Evolutionary conservation across 2,329 filamentous ascomycete genomes (phyloP), one percentile per base, ranked within the genome.

Genomic region (Magnaporthiopsis rhizophila): DNA sequence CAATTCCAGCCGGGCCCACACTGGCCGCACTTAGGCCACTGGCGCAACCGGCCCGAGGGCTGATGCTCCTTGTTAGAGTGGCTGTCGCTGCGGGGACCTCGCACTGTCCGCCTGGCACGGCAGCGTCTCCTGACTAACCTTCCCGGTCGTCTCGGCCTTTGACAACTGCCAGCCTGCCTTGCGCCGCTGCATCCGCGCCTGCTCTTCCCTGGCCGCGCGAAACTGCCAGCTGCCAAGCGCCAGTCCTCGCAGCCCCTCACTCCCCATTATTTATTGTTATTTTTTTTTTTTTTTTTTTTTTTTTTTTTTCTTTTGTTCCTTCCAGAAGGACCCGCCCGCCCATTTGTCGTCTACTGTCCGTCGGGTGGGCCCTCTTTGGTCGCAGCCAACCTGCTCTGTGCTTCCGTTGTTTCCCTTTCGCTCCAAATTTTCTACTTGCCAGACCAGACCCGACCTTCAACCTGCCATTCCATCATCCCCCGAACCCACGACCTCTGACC

Each of bases 341-440:
- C 30, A 30, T 38, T 61, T 15, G 26, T 61, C n/a, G 34, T 38
- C 59, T 24, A 45, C 59, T 15, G 59, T 34, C 59, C 59, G 28
- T 15, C 26, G 3, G 34, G 59, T 61, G 34, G 32, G 32, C 38
- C 59, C n/a, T 45, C 59, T 21, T 32, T 60, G 32, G 38, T 38
- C 59, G 34, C 34, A 45, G 59, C 59, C 38, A 61, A 61, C n/a
- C 59, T 26, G 34, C 59, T 34, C 38, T 38, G 21, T 53, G 45
- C 45, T 53, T 53, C 15, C 45, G 34, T 61, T 7, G 30, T 30
- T 30, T 38, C 59, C 59, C 38, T 34, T 34, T 61, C 32, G 38
- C 38, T 61, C 59, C 59, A 61, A 61, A 61, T 45, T 61, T 61
- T 60, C 58, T 61, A 53, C 45, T 7, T 53, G 45, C 18, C 34